Conservation (phyloP, 352 stramenopile species). For the Phytophthora foliorum region DNA sequence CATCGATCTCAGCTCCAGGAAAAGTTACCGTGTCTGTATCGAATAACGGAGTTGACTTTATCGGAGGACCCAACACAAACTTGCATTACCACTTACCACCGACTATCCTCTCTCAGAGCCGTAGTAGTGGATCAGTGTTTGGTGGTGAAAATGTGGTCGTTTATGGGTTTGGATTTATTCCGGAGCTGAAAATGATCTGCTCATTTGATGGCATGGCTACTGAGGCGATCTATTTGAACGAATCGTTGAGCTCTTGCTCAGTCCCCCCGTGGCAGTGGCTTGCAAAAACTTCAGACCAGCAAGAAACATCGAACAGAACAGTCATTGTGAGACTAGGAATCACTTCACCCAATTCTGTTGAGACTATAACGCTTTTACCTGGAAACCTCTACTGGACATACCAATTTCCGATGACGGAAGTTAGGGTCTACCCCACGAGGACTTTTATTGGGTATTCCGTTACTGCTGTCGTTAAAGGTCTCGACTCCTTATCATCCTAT, state of each 20-base stretch:
- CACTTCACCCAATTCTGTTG: not conserved
- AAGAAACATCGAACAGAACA: not conserved
- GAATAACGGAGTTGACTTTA: slow-evolving; percentile 54
- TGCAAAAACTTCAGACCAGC: not conserved
- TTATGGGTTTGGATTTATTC: slow-evolving; percentile 31
- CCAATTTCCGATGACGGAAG: slow-evolving; percentile 15
- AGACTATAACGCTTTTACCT: not conserved
- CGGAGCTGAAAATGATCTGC: slow-evolving; percentile 32
- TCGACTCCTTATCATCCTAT: slow-evolving; percentile 12
- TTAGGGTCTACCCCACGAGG: slow-evolving; percentile 12
- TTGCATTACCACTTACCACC: slow-evolving; percentile 33
- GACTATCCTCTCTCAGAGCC: slow-evolving; percentile 6
- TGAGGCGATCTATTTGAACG: slow-evolving; percentile 23
- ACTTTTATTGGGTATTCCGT: slow-evolving; percentile 3
- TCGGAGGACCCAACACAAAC: slow-evolving; percentile 20
- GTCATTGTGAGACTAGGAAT: slow-evolving; percentile 2
- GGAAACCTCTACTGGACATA: slow-evolving; percentile 34
- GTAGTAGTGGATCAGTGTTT: slow-evolving; percentile 37
- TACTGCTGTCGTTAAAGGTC: slow-evolving; percentile 11
- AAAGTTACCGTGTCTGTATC: slow-evolving; percentile 38
- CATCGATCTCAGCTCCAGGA: slow-evolving; percentile 13
- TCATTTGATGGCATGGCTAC: slow-evolving; percentile 21
- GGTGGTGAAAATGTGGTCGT: slow-evolving; percentile 40
- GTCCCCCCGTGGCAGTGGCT: slow-evolving; percentile 39
- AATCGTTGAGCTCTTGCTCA: slow-evolving; percentile 23